A percentile compares a stretch with the other conserved stretches of the same genome.
Evolutionary conservation across 208 protist species (phyloP).

Genomic region (Leishmania gerbilli): DNA sequence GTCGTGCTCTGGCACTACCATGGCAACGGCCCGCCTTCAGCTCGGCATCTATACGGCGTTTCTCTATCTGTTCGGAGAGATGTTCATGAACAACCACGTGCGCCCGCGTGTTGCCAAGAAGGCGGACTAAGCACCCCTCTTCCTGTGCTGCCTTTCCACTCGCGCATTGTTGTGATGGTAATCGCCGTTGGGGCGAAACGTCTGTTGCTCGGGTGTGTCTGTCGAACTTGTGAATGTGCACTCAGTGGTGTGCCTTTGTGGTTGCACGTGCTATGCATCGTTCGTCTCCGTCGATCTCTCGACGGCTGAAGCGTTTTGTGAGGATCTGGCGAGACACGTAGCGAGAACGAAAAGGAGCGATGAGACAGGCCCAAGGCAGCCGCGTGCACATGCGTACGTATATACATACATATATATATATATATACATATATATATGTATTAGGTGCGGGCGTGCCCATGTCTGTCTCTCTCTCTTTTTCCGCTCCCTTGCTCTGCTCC

Average conservation of each 20-base stretch:
- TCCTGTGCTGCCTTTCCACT: not conserved
- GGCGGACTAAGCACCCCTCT: constrained; percentile 8
- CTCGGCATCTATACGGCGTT: constrained; percentile 92
- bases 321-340: not conserved
- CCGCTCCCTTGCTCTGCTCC: not conserved
- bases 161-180: not conserved
- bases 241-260: not conserved
- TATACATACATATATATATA: not conserved
- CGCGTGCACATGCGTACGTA: not conserved
- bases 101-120: constrained; percentile 37
- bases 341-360: not conserved
- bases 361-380: not conserved
- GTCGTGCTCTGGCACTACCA: constrained; percentile 58
- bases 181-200: not conserved
- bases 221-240: not conserved
- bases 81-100: constrained; percentile 88
- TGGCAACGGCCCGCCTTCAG: constrained; percentile 61
- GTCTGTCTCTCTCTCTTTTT: not conserved
- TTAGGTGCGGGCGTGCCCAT: not conserved
- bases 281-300: not conserved
- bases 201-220: not conserved
- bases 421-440: too few relatives aligned
- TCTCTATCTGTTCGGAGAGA: constrained; percentile 89
- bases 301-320: not conserved
- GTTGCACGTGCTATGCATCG: not conserved